phyloP scores from a whole-genome alignment of 441 rosid genomes.

The Flueggea neowawraea region DNA sequence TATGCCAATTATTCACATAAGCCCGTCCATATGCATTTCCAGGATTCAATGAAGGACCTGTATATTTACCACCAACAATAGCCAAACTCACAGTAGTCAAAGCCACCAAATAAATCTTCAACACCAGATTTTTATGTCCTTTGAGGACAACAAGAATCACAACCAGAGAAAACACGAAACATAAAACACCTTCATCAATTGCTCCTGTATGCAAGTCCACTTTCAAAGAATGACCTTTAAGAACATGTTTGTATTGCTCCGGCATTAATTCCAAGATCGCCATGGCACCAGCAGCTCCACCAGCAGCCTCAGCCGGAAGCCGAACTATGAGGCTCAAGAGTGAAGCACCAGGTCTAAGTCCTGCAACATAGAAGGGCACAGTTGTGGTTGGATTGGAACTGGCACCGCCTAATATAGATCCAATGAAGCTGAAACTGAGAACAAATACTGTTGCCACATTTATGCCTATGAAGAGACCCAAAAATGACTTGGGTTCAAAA shows the following conservation, averaged over 20 bases:
- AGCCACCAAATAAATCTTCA: conserved; percentile 51
- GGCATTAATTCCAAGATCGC: conserved; percentile 61
- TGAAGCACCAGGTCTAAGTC: conserved; percentile 36
- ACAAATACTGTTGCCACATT: conserved; percentile 22
- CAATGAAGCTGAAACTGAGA: conserved; percentile 34
- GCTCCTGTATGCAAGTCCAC: conserved; percentile 67
- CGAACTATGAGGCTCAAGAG: conserved; percentile 44
- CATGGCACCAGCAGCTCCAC: conserved; percentile 65
- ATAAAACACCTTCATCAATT: conserved; percentile 57
- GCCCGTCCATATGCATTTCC: conserved; percentile 96
- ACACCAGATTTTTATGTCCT: conserved; percentile 48
- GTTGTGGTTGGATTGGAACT: conserved; percentile 61
- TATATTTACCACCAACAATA: conserved; percentile 41
- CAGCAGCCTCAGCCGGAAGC: conserved; percentile 66
- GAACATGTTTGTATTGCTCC: conserved; percentile 34
- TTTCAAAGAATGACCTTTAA: conserved; percentile 53
- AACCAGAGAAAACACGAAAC: conserved; percentile 48
- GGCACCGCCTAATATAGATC: conserved; percentile 46
- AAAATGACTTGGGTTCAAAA: conserved; percentile 24
- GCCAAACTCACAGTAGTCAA: conserved; percentile 43
- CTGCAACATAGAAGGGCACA: conserved; percentile 38
- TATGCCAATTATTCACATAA: conserved; percentile 60
- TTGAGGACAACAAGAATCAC: conserved; percentile 45
- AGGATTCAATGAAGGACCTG: conserved; percentile 84
- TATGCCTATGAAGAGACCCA: conserved; percentile 34